Conservation (phyloP, 2,329 filamentous ascomycete genomes). For the Colletotrichum aenigma region DNA sequence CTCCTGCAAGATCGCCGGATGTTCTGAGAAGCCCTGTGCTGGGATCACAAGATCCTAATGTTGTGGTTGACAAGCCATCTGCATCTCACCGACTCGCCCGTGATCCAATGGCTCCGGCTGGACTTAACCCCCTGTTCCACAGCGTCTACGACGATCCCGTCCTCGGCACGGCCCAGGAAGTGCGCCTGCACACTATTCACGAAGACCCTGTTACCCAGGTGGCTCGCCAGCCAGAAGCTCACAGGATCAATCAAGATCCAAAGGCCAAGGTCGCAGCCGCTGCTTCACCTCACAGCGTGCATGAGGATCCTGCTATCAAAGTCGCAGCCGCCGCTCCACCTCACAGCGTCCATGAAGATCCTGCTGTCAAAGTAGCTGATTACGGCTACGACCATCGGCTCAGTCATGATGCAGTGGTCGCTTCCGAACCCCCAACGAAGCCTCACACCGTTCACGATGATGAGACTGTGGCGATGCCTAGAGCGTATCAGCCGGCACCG, state of each 20-base stretch:
- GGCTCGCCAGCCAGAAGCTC: neutral
- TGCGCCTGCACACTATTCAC: neutral
- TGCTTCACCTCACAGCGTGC: neutral
- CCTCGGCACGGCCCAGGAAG: slow-evolving; percentile 1
- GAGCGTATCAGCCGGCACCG: neutral
- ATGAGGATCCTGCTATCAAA: neutral
- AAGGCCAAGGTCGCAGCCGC: neutral
- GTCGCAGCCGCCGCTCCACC: neutral
- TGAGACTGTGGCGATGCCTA: neutral
- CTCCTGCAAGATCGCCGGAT: slow-evolving; percentile 8
- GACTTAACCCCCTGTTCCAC: neutral
- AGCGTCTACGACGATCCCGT: neutral
- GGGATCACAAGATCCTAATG: neutral
- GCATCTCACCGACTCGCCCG: slow-evolving; percentile 1
- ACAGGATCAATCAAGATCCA: neutral
- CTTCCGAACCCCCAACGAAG: neutral
- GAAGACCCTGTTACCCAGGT: neutral
- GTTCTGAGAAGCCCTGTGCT: neutral
- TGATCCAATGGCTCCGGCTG: neutral
- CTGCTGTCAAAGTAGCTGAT: neutral
- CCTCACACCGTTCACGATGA: neutral
- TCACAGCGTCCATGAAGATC: neutral
- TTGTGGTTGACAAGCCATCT: neutral
- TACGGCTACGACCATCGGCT: slow-evolving; percentile 1
- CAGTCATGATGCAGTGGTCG: neutral